These are phyloP conservation scores for Fusarium palustre DNA, from an alignment of 2,329 filamentous ascomycete genomes.

Conservation along the genomic window DNA sequence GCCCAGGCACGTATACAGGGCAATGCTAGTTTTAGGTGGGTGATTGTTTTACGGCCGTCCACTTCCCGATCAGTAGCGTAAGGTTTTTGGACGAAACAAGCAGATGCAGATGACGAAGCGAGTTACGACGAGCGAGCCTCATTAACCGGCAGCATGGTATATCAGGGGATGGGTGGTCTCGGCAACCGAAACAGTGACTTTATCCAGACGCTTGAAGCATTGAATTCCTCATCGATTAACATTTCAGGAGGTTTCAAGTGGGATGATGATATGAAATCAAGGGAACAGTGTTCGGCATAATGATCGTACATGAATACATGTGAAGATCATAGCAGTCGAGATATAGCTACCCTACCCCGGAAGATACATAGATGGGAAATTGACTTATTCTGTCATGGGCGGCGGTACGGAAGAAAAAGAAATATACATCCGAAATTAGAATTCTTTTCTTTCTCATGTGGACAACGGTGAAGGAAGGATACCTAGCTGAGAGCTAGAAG, in stretches of 20 bases:
- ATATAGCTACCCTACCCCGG: constrained; percentile 5
- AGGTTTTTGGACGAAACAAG: constrained; percentile 1
- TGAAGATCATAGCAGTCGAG: not conserved
- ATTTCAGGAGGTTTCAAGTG: constrained; percentile 1
- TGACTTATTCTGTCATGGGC: not conserved
- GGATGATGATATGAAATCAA: not conserved
- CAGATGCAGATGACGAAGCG: constrained; percentile 2
- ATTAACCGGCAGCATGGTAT: not conserved
- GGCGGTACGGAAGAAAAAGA: not conserved
- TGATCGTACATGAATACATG: not conserved
- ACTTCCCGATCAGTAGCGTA: constrained; percentile 4
- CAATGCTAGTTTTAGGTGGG: not conserved
- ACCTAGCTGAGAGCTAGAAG: not conserved
- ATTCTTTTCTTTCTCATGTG: not conserved
- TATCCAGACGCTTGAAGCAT: not conserved
- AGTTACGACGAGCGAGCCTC: constrained; percentile 1
- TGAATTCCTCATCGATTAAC: not conserved
- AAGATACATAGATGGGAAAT: not conserved
- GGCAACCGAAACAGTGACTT: constrained; percentile 1
- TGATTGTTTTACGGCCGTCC: constrained; percentile 1
- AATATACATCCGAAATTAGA: constrained; percentile 12
- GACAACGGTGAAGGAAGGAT: constrained; percentile 1
- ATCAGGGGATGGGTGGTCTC: not conserved
- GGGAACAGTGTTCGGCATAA: not conserved
- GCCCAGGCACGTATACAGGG: not conserved